Conservation (phyloP, 2,329 filamentous ascomycete species). For the Passalora sequoiae region DNA sequence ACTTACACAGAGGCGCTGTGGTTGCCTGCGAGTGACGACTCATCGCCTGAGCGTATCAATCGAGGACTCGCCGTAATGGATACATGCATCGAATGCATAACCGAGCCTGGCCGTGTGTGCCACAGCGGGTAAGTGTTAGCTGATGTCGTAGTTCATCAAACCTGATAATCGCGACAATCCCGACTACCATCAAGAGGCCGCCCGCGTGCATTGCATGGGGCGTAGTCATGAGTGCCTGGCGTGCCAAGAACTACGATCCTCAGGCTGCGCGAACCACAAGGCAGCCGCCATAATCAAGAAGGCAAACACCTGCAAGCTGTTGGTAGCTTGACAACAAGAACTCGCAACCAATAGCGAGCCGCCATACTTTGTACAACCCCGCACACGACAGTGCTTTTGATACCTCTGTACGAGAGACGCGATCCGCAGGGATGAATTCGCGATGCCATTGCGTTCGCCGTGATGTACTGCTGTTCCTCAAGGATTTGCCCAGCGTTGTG, state of each 20-base stretch:
- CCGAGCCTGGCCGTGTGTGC: background rate
- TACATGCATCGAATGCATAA: constrained; percentile 1
- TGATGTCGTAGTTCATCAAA: constrained; percentile 1
- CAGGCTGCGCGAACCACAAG: constrained; percentile 6
- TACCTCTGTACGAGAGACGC: too few species aligned
- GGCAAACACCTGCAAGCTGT: constrained; percentile 3
- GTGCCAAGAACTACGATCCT: background rate
- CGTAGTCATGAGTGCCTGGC: constrained; percentile 4
- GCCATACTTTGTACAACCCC: constrained; percentile 6
- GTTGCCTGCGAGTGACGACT: constrained; percentile 1
- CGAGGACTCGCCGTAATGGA: too few species aligned
- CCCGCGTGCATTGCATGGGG: constrained; percentile 1
- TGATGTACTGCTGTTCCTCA: background rate
- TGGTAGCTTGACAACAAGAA: constrained; percentile 4
- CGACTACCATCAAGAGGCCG: constrained; percentile 3
- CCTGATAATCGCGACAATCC: background rate
- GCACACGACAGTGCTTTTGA: constrained; percentile 1
- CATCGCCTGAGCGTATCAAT: background rate
- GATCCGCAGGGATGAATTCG: background rate
- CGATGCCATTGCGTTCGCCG: background rate
- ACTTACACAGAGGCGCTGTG: background rate
- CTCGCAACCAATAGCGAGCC: too few species aligned
- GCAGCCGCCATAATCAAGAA: constrained; percentile 4
- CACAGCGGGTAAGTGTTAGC: background rate
- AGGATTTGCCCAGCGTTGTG: background rate